Percentiles rank a stretch among this genome's conserved stretches.
These are phyloP conservation scores for Canavalia gladiata DNA, from an alignment of 306 rosid genomes.

Conservation along the genomic window DNA sequence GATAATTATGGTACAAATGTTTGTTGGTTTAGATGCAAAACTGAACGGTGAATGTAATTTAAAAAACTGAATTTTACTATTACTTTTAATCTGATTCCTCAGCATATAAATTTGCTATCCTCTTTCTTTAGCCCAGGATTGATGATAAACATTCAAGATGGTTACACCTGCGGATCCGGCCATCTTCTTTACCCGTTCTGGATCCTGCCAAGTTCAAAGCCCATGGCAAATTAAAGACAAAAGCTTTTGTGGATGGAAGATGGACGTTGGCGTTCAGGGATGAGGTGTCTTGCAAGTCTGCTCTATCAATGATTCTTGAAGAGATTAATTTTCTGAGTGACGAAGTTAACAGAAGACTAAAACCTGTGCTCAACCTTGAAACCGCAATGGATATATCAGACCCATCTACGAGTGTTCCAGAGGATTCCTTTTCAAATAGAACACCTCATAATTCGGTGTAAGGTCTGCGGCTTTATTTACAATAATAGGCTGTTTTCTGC, in stretches of 20 bases:
- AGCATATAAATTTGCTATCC: slow-evolving; percentile 35
- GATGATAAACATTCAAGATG: slow-evolving; percentile 82
- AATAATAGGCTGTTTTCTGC: slow-evolving; percentile 52
- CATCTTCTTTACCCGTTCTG: slow-evolving; percentile 70
- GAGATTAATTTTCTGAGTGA: slow-evolving; percentile 63
- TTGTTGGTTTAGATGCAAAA: slow-evolving; percentile 5
- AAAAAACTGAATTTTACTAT: slow-evolving; percentile 16
- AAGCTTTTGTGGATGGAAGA: slow-evolving; percentile 89
- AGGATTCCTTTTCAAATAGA: slow-evolving; percentile 53
- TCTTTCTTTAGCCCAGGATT: slow-evolving; percentile 73
- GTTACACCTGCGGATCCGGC: slow-evolving; percentile 93
- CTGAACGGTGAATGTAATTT: slow-evolving; percentile 15
- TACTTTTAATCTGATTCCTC: not conserved
- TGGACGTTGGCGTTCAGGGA: slow-evolving; percentile 94
- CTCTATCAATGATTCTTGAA: slow-evolving; percentile 71
- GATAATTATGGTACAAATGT: slow-evolving; percentile 12
- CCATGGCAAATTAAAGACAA: slow-evolving; percentile 56
- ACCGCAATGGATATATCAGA: slow-evolving; percentile 50
- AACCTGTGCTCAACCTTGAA: slow-evolving; percentile 73
- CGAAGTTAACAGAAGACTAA: slow-evolving; percentile 82
- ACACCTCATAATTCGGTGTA: slow-evolving; percentile 56
- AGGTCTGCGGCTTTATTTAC: slow-evolving; percentile 42
- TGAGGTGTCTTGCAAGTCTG: slow-evolving; percentile 77
- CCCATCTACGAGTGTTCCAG: slow-evolving; percentile 39
- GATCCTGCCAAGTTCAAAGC: slow-evolving; percentile 67